Percentiles rank a stretch among this genome's conserved stretches.
phyloP scores from a whole-genome alignment of 352 stramenopile species.

The Globisporangium ultimum region DNA sequence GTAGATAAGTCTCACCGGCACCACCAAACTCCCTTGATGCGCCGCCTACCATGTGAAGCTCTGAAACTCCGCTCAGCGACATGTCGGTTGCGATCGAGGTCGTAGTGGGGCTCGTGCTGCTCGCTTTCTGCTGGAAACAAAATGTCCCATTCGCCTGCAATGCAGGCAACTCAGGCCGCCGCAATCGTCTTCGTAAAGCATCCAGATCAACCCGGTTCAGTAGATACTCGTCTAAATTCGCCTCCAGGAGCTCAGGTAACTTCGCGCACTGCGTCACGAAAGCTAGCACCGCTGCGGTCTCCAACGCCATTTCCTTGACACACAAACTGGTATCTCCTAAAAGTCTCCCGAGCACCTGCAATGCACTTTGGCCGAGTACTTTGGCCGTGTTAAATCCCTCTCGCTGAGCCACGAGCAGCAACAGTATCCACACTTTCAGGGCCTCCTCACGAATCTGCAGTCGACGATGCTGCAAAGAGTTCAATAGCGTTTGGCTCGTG shows the following conservation, averaged over 20 bases:
- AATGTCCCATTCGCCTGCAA: conserved; percentile 37
- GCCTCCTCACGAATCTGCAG: conserved; percentile 63
- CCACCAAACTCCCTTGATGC: conserved; percentile 10
- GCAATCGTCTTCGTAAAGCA: conserved; percentile 31
- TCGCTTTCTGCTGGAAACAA: conserved; percentile 6
- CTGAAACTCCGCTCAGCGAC: conserved; percentile 35
- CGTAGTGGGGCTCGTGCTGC: background rate
- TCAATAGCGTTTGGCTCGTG: conserved; percentile 28
- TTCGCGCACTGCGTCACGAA: conserved; percentile 25
- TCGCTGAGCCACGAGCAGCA: conserved; percentile 31
- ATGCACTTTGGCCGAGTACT: conserved; percentile 13
- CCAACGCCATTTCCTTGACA: conserved; percentile 43
- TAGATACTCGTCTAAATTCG: conserved; percentile 44
- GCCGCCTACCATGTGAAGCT: conserved; percentile 27
- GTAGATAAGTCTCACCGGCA: too few species aligned
- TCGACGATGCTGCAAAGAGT: conserved; percentile 40
- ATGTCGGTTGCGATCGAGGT: conserved; percentile 17
- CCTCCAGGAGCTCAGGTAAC: conserved; percentile 41
- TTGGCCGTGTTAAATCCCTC: conserved; percentile 15
- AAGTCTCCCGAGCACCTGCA: conserved; percentile 39
- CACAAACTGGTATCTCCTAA: conserved; percentile 43
- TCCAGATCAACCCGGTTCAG: conserved; percentile 51
- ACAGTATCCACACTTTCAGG: conserved; percentile 50
- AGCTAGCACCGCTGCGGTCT: conserved; percentile 35
- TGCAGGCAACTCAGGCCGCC: conserved; percentile 28